Conservation (phyloP, 1,284 basidiomycete genomes). For the Uromyces viciae-fabae region DNA sequence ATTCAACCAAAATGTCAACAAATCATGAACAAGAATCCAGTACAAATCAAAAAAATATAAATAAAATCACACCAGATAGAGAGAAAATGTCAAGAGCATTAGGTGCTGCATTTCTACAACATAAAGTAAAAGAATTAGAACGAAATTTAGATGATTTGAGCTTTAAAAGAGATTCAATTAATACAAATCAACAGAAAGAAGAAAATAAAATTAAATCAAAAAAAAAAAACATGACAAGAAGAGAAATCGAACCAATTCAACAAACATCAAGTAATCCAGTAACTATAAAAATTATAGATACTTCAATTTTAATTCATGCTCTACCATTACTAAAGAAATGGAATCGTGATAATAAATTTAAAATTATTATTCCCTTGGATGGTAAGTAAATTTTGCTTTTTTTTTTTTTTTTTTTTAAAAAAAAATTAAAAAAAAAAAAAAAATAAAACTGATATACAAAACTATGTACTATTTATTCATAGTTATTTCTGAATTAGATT, state of each 20-base stretch:
- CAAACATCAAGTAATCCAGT: background rate
- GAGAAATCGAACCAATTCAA: background rate
- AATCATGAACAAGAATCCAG: too few species aligned
- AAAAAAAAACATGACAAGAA: background rate
- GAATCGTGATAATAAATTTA: background rate
- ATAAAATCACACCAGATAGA: too few species aligned
- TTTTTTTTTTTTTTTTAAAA: background rate
- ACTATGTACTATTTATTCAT: background rate
- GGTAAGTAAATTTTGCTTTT: background rate
- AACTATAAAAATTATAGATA: conserved; percentile 29
- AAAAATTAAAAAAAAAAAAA: background rate
- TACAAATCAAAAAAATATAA: too few species aligned
- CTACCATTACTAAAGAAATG: conserved; percentile 30
- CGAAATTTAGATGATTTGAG: conserved; percentile 27
- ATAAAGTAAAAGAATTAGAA: conserved; percentile 35
- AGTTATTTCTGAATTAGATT: conserved; percentile 34
- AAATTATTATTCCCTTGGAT: conserved; percentile 34
- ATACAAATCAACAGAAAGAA: background rate
- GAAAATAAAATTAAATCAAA: background rate
- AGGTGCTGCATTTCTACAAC: conserved; percentile 37
- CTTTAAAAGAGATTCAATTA: conserved; percentile 8
- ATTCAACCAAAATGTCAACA: background rate
- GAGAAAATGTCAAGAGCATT: conserved; percentile 34
- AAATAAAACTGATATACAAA: background rate
- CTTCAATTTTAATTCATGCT: conserved; percentile 30